These are phyloP conservation scores for Eustoma russellianum DNA, from an alignment of 257 asterid genomes.

Conservation along the genomic window DNA sequence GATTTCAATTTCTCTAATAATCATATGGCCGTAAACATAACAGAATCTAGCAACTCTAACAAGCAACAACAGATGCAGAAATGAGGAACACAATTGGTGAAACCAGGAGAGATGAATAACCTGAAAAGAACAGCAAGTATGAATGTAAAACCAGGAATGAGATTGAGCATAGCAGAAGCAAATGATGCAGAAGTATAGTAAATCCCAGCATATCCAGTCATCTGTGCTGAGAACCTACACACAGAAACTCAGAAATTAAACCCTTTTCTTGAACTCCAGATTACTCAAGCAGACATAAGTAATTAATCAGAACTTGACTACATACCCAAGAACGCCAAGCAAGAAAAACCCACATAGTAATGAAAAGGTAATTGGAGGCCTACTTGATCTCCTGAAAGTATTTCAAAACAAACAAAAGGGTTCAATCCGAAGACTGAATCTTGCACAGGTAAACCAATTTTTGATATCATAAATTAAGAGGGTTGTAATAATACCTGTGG, in stretches of 20 bases:
- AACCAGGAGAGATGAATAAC: conserved; percentile 17
- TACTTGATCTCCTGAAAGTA: conserved; percentile 45
- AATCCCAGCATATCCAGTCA: conserved; percentile 78
- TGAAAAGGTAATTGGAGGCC: conserved; percentile 52
- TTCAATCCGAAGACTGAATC: not conserved
- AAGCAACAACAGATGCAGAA: not conserved
- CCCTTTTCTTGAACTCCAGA: not conserved
- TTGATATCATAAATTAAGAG: not conserved
- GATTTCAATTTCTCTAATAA: no score
- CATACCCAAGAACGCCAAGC: conserved; percentile 80
- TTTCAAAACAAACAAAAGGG: conserved; percentile 1
- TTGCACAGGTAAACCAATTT: not conserved
- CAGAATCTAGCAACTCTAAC: not conserved
- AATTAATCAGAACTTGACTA: conserved; percentile 3
- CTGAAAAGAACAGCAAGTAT: conserved; percentile 71
- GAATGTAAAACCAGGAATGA: conserved; percentile 82
- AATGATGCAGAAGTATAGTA: conserved; percentile 65
- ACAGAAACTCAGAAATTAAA: not conserved
- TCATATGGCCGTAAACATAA: not conserved
- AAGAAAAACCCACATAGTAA: conserved; percentile 53
- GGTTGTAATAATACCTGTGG: conserved; percentile 34
- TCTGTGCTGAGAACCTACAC: conserved; percentile 76
- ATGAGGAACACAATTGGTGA: not conserved
- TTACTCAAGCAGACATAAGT: not conserved
- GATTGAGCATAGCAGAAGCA: conserved; percentile 89